Evolutionary conservation across 1,284 basidiomycete species (phyloP).

Genomic region (Ganoderma meredithae): DNA sequence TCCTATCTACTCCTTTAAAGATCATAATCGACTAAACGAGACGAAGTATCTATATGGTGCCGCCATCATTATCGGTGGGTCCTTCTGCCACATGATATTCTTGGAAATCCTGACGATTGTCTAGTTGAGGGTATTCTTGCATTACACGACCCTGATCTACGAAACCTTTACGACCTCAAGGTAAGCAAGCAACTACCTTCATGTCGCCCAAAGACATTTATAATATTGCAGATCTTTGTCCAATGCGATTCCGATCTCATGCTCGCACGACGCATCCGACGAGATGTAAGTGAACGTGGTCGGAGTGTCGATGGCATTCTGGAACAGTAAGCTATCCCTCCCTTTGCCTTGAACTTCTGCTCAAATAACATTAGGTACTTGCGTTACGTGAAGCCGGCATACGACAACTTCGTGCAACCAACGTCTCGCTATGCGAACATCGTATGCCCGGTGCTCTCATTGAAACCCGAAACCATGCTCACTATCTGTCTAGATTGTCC

Average conservation of each 20-base stretch:
- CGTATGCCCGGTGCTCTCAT: conserved; percentile 51
- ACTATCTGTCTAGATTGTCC: conserved; percentile 77
- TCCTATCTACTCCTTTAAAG: conserved; percentile 92
- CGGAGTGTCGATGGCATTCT: conserved; percentile 88
- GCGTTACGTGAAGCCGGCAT: conserved; percentile 92
- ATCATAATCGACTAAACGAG: conserved; percentile 89
- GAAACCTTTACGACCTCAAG: conserved; percentile 92
- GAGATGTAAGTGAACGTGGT: conserved; percentile 91
- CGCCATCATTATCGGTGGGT: conserved; percentile 86
- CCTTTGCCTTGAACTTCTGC: conserved; percentile 1
- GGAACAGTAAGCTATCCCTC: conserved; percentile 70
- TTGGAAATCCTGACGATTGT: neutral
- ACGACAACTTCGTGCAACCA: conserved; percentile 95
- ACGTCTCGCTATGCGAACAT: conserved; percentile 90
- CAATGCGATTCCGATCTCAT: conserved; percentile 97
- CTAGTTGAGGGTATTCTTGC: conserved; percentile 93
- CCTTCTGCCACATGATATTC: neutral
- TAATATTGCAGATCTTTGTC: conserved; percentile 69
- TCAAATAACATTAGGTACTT: conserved; percentile 66
- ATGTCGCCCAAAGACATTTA: neutral
- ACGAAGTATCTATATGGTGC: conserved; percentile 95
- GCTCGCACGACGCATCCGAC: conserved; percentile 90
- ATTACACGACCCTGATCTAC: conserved; percentile 80
- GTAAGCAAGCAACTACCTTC: conserved; percentile 46
- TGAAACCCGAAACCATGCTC: neutral